A percentile compares a stretch with the other conserved stretches of the same genome.
Conservation (phyloP, 192 early-diverging fungal species). For the Coemansia sp. region DNA sequence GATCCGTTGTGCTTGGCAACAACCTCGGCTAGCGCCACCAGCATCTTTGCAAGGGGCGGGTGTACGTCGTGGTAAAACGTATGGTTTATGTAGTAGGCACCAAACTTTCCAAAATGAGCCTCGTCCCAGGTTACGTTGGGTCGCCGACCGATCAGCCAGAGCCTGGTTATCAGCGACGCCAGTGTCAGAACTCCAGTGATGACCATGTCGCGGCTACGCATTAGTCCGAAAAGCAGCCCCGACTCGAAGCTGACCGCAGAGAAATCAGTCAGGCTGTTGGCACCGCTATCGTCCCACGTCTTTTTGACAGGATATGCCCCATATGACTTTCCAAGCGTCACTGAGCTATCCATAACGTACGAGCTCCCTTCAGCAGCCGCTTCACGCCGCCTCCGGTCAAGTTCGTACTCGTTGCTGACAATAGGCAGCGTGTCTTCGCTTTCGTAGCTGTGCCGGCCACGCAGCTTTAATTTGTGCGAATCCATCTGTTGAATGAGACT, state of each 20-base stretch:
- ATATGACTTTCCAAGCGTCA: conserved; percentile 20
- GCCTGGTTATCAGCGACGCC: conserved; percentile 66
- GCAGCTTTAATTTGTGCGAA: conserved; percentile 40
- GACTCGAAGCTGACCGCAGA: conserved; percentile 21
- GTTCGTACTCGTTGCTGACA: conserved; percentile 16
- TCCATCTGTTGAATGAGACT: conserved; percentile 30
- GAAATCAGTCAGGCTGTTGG: conserved; percentile 26
- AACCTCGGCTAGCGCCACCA: conserved; percentile 65
- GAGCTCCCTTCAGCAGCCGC: not conserved
- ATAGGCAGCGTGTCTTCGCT: conserved; percentile 16
- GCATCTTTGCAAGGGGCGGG: conserved; percentile 87
- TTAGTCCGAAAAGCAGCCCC: conserved; percentile 26
- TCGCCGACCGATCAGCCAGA: conserved; percentile 62
- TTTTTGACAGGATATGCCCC: conserved; percentile 36
- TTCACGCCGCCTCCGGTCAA: conserved; percentile 7
- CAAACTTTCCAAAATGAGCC: conserved; percentile 72
- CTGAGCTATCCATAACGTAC: not conserved
- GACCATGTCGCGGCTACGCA: conserved; percentile 55
- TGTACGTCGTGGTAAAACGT: conserved; percentile 98
- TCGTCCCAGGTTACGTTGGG: conserved; percentile 73
- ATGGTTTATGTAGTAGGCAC: conserved; percentile 84
- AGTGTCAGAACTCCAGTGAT: conserved; percentile 59
- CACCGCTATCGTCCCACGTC: conserved; percentile 6
- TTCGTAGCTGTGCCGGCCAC: conserved; percentile 24
- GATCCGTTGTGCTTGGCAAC: conserved; percentile 67